Base-by-base conservation (phyloP, 1,139 yeast species). In the Scheffersomyces cryptocercus region DNA sequence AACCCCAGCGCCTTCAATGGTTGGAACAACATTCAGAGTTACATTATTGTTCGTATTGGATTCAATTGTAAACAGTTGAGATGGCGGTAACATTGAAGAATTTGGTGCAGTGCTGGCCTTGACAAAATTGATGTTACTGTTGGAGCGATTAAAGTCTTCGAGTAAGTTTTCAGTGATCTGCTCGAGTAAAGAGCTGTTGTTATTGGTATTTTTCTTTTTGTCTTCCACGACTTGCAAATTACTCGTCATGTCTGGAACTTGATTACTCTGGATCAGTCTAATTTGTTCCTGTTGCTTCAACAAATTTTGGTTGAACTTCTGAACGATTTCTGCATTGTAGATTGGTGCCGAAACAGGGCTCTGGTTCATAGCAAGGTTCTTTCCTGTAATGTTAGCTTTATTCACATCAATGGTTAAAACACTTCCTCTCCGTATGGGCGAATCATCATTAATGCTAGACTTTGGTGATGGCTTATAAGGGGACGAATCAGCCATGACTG, bases 401-500 rank as follows among this genome's bases (percentile, higher is more conserved):
- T 31, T 31, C 6, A 53, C 44, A 46, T 64, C 68, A 36, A 65
- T 54, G 31, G 49, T 53, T 16, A 62, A 48, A 11, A 12, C 28
- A 12, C 41, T 36, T 28, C 29, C 16, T 28, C 49, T 45, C 26
- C 37, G 36, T 36, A 46, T 37, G 9, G 56, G 52, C 9, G 54
- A 45, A 10, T 45, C 45, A 14, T 46, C 39, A 36, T 15, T 14
- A 14, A 40, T 26, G 40, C 36, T 35, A 55, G 62, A 37, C 56
- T 58, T 15, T 3, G 61, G 59, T 20, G 61, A 52, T 5, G 46
- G 42, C 45, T 62, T 65, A 11, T 49, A 56, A 1, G 75, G 77
- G 3, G 76, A 70, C 1, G 75, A 70, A 42, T 64, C 66, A 1
- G 75, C 76, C n/a, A 68, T 37, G 1, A 68, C 73, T 1, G 76